Conservation (phyloP, 441 rosid species). For the Bruguiera hainesii region DNA sequence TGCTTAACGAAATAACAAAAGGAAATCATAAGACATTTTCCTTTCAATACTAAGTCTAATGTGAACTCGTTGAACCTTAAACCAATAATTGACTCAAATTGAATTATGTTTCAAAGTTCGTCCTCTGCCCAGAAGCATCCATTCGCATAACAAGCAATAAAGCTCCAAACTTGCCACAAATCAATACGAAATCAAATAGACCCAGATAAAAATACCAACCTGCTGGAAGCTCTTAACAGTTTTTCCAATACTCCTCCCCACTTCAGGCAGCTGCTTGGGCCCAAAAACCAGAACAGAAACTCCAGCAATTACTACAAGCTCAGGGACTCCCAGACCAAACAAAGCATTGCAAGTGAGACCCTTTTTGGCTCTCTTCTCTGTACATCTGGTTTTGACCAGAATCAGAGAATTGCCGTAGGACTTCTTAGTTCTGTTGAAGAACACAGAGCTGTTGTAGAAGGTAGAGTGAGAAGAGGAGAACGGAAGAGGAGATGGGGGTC, state of each 20-base stretch:
- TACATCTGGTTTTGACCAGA: constrained; percentile 35
- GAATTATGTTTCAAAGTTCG: not conserved
- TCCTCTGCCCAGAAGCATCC: not conserved
- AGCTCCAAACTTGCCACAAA: constrained; percentile 16
- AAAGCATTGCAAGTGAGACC: constrained; percentile 65
- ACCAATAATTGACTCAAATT: not conserved
- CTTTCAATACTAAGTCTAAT: not conserved
- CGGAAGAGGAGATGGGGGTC: constrained; percentile 26
- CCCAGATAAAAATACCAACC: constrained; percentile 39
- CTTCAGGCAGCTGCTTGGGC: constrained; percentile 94
- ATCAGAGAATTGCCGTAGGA: constrained; percentile 28
- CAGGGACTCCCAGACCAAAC: constrained; percentile 97
- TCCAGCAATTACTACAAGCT: constrained; percentile 94
- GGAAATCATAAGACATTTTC: no score
- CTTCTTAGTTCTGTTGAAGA: constrained; percentile 28
- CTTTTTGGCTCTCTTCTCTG: constrained; percentile 38
- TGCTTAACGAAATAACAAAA: no score
- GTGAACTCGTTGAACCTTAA: not conserved
- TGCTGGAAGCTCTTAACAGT: constrained; percentile 94
- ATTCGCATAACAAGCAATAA: constrained; percentile 1
- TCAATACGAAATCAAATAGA: constrained; percentile 15
- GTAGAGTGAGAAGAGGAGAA: constrained; percentile 30
- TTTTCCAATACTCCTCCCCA: constrained; percentile 93
- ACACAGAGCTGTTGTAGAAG: constrained; percentile 16
- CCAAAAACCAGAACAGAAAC: constrained; percentile 93